phyloP scores from a whole-genome alignment of 2,329 filamentous ascomycete genomes.

The Purpureocillium takamizusanense region DNA sequence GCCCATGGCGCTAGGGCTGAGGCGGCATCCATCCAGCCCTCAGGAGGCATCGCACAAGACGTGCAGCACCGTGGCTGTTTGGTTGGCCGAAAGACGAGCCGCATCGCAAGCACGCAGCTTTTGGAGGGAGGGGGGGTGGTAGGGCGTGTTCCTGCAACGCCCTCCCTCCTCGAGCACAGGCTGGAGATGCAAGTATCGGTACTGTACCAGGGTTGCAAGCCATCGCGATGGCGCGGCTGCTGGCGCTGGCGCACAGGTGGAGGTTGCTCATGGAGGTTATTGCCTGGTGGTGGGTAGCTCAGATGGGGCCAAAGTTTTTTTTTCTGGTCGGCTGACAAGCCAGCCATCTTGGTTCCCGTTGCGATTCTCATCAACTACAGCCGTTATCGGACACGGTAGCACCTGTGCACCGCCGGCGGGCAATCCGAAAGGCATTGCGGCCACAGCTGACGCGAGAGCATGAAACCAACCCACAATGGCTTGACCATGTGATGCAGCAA shows the following conservation, averaged over 20 bases:
- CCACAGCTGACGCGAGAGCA: no score
- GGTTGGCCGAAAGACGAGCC: not conserved
- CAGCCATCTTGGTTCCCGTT: no score
- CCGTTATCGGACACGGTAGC: slow-evolving; percentile 1
- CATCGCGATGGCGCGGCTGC: not conserved
- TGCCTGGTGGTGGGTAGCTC: not conserved
- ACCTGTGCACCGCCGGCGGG: no score
- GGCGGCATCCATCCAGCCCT: not conserved
- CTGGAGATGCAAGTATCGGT: slow-evolving; percentile 1
- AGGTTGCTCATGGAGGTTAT: not conserved
- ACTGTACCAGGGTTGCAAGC: slow-evolving; percentile 1
- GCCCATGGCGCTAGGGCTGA: no score
- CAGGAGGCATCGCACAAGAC: not conserved
- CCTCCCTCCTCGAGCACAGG: no score
- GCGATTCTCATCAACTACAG: not conserved
- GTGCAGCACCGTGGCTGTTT: not conserved
- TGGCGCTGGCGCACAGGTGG: not conserved
- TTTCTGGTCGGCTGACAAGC: not conserved
- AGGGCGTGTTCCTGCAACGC: no score
- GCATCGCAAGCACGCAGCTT: not conserved
- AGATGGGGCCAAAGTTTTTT: slow-evolving; percentile 1
- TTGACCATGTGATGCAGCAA: no score
- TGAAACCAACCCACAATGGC: no score
- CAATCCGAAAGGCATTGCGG: not conserved
- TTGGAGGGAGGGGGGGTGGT: not conserved